Percentiles rank a stretch among this genome's conserved stretches.
These are phyloP conservation scores for Colletotrichum noveboracense DNA, from an alignment of 2,329 filamentous ascomycete genomes.

Conservation along the genomic window DNA sequence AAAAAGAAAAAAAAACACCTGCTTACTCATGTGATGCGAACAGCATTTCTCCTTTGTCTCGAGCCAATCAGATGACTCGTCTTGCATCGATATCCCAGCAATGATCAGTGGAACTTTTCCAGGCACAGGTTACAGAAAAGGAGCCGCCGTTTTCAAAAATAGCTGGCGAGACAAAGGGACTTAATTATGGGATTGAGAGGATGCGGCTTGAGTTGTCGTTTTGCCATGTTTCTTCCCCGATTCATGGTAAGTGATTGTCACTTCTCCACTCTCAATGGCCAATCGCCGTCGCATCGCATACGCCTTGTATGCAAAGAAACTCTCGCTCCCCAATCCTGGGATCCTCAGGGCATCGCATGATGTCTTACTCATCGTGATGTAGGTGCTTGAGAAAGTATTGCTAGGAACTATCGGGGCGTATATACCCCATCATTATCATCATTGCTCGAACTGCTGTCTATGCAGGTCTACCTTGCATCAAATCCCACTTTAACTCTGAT, in stretches of 20 bases:
- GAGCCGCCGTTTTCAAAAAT: neutral
- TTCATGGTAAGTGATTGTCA: slow-evolving; percentile 1
- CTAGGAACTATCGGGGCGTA: neutral
- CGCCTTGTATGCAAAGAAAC: neutral
- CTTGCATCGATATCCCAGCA: neutral
- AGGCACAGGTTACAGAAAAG: neutral
- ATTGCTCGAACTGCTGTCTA: neutral
- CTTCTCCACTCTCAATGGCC: slow-evolving; percentile 14
- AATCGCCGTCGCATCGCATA: neutral
- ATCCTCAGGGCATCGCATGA: neutral
- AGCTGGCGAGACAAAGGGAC: neutral
- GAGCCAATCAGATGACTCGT: slow-evolving; percentile 7
- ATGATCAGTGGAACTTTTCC: neutral
- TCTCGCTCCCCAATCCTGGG: neutral
- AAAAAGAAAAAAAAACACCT: neutral
- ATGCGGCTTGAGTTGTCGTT: neutral
- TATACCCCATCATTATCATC: neutral
- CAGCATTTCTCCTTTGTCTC: neutral
- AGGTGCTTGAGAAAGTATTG: neutral
- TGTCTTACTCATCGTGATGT: neutral
- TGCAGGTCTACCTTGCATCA: neutral
- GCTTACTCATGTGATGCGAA: slow-evolving; percentile 4
- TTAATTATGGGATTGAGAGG: neutral
- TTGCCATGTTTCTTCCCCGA: neutral
- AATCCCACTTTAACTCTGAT: neutral